phyloP scores from a whole-genome alignment of 1,139 yeast genomes.

The Scheffersomyces quercinus region DNA sequence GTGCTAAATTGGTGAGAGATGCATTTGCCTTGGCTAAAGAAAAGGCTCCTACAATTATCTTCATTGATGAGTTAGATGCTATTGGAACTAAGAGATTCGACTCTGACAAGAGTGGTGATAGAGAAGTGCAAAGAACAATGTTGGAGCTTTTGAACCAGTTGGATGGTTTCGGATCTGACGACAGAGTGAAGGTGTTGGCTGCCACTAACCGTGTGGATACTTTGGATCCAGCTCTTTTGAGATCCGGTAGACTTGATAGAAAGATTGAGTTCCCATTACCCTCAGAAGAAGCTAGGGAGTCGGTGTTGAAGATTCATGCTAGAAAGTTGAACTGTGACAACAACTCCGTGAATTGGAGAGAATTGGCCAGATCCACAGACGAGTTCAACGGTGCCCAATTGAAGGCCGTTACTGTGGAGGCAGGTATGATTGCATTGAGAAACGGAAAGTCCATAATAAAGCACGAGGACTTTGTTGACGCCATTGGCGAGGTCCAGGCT shows the following conservation, averaged over 20 bases:
- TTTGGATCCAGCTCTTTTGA: slow-evolving; percentile 91
- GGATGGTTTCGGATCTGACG: slow-evolving; percentile 99
- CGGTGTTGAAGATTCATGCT: slow-evolving; percentile 93
- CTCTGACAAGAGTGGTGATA: slow-evolving; percentile 95
- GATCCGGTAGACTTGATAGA: slow-evolving; percentile 97
- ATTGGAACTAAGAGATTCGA: slow-evolving; percentile 98
- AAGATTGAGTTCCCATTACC: slow-evolving; percentile 98
- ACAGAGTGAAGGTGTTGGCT: slow-evolving; percentile 93
- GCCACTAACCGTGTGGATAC: slow-evolving; percentile 99
- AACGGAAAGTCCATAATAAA: slow-evolving; percentile 89
- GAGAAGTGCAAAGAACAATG: slow-evolving; percentile 99
- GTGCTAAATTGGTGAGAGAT: slow-evolving; percentile 96
- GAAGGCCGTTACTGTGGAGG: slow-evolving; percentile 98
- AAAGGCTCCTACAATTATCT: slow-evolving; percentile 96
- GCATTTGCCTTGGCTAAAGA: slow-evolving; percentile 99
- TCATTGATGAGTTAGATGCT: slow-evolving; percentile 97
- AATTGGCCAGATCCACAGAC: slow-evolving; percentile 94
- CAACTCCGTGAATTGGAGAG: slow-evolving; percentile 90
- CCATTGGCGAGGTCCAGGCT: slow-evolving; percentile 97
- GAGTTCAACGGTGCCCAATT: slow-evolving; percentile 98
- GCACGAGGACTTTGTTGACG: slow-evolving; percentile 98
- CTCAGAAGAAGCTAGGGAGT: slow-evolving; percentile 94
- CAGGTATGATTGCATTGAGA: slow-evolving; percentile 98
- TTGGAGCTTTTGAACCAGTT: slow-evolving; percentile 93
- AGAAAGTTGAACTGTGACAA: slow-evolving; percentile 95